phyloP scores from a whole-genome alignment of 192 early-diverging fungal genomes.

The Linnemannia elongata region DNA sequence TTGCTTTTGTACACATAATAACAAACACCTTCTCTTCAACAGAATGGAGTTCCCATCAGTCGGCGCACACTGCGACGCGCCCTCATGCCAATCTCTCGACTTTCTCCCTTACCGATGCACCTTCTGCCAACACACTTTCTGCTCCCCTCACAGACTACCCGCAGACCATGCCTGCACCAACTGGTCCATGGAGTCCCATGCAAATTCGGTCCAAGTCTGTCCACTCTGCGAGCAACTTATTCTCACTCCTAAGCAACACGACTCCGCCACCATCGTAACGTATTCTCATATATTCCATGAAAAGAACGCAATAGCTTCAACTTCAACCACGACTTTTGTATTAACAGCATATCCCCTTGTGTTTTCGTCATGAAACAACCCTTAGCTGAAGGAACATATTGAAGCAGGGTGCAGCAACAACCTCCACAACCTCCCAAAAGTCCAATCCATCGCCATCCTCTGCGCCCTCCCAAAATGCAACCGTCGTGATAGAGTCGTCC shows the following conservation, averaged over 20 bases:
- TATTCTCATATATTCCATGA: background rate
- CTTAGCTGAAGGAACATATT: conserved; percentile 32
- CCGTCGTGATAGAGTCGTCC: conserved; percentile 33
- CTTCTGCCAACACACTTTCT: conserved; percentile 27
- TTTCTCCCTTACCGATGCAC: conserved; percentile 48
- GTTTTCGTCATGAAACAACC: background rate
- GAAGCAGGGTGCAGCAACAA: conserved; percentile 8
- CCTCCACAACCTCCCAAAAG: conserved; percentile 30
- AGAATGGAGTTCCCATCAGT: conserved; percentile 49
- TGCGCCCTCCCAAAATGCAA: conserved; percentile 17
- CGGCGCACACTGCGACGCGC: conserved; percentile 24
- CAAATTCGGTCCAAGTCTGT: conserved; percentile 46
- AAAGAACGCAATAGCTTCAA: too few relatives aligned
- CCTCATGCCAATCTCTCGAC: conserved; percentile 33
- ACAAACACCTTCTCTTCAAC: background rate
- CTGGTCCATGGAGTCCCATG: conserved; percentile 25
- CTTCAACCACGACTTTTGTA: too few relatives aligned
- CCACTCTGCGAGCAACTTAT: conserved; percentile 25
- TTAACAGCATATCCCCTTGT: background rate
- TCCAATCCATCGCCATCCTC: conserved; percentile 35
- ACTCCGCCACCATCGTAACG: conserved; percentile 22
- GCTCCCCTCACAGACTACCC: conserved; percentile 36
- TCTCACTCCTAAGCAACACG: conserved; percentile 18
- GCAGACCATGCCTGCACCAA: conserved; percentile 20
- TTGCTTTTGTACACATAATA: too few relatives aligned